These are phyloP conservation scores for Colletotrichum euphorbiae DNA, from an alignment of 2,329 filamentous ascomycete genomes.

Conservation along the genomic window DNA sequence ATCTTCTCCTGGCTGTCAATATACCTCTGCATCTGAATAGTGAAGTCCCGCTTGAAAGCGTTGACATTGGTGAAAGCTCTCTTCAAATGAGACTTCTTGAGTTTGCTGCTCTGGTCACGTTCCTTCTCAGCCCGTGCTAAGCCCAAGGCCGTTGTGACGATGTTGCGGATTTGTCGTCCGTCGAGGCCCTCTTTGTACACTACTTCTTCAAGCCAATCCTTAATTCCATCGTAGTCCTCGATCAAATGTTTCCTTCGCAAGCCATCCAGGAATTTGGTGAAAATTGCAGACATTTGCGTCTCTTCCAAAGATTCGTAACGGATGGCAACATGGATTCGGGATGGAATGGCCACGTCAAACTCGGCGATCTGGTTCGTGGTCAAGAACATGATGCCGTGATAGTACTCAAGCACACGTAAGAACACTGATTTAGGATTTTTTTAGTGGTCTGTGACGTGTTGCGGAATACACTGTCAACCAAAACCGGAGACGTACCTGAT, in stretches of 20 bases:
- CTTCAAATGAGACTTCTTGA: not conserved
- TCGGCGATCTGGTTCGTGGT: no score
- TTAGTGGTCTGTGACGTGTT: no score
- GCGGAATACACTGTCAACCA: no score
- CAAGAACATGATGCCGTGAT: no score
- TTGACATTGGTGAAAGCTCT: not conserved
- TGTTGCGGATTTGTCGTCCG: not conserved
- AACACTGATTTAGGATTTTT: no score
- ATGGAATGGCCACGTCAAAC: no score
- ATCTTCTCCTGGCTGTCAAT: not conserved
- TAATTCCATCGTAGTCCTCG: no score
- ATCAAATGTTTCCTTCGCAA: no score
- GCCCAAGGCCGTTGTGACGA: no score
- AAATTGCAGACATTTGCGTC: not conserved
- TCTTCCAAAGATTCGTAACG: not conserved
- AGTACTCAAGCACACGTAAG: no score
- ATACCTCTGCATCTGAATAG: not conserved
- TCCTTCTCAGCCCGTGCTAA: no score
- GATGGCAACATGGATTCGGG: not conserved
- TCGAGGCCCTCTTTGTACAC: not conserved
- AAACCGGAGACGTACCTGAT: not conserved
- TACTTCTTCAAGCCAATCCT: not conserved
- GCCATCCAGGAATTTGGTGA: no score
- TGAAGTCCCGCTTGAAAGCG: not conserved
- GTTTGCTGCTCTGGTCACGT: not conserved